Evolutionary conservation across 2,329 filamentous ascomycete species (phyloP).

Genomic region (Magnaporthiopsis poae): DNA sequence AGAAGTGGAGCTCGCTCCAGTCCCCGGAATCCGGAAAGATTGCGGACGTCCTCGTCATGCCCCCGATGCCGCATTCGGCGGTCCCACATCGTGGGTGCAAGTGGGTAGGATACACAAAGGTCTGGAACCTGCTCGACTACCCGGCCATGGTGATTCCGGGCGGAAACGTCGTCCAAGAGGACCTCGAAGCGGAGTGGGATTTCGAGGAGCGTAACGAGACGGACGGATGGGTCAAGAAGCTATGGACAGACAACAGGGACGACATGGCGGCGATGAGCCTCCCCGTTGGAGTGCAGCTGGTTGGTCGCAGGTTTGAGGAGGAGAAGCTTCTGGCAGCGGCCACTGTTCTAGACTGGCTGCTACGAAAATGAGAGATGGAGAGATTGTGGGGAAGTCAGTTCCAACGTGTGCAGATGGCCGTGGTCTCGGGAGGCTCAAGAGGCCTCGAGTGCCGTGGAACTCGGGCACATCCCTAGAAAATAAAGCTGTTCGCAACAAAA

Average conservation of each 20-base stretch:
- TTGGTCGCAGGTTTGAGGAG: conserved; percentile 42
- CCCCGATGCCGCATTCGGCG: conserved; percentile 50
- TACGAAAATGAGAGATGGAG: background rate
- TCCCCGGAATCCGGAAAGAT: conserved; percentile 31
- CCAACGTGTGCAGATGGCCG: background rate
- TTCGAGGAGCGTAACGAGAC: conserved; percentile 38
- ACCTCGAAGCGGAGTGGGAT: conserved; percentile 21
- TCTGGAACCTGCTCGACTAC: conserved; percentile 56
- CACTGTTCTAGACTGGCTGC: background rate
- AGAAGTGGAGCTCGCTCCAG: conserved; percentile 43
- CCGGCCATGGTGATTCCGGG: conserved; percentile 46
- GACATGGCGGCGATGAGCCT: conserved; percentile 27
- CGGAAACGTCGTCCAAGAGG: conserved; percentile 28
- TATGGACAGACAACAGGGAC: conserved; percentile 33
- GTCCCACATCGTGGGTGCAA: conserved; percentile 31
- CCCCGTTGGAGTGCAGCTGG: conserved; percentile 44
- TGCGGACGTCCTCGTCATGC: conserved; percentile 48
- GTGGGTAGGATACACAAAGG: conserved; percentile 51
- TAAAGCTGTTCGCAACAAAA: no score
- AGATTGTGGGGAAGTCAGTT: background rate
- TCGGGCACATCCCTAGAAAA: background rate
- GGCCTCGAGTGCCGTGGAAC: background rate
- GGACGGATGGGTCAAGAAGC: conserved; percentile 41
- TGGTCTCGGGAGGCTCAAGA: no score
- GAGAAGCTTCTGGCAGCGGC: conserved; percentile 38